These are phyloP conservation scores for Colletotrichum graminicola DNA, from an alignment of 2,329 filamentous ascomycete species.

Conservation along the genomic window DNA sequence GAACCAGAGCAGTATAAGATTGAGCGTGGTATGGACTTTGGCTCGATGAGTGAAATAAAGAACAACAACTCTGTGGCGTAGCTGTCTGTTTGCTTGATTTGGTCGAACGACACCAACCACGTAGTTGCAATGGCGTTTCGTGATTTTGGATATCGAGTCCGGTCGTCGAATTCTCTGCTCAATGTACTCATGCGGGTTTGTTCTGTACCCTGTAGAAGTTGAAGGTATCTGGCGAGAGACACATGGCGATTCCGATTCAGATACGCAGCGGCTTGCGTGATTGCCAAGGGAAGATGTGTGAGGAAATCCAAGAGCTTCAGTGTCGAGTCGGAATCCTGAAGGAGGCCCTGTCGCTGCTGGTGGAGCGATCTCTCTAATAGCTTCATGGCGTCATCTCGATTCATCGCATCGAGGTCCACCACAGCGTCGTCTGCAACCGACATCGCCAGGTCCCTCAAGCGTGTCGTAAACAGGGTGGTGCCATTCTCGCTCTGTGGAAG, in stretches of 20 bases:
- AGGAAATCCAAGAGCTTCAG: conserved; percentile 50
- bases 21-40: conserved; percentile 52
- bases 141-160: conserved; percentile 47
- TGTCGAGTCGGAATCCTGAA: conserved; percentile 32
- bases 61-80: conserved; percentile 52
- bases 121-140: conserved; percentile 51
- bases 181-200: conserved; percentile 47
- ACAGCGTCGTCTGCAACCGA: conserved; percentile 46
- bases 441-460: conserved; percentile 48
- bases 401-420: conserved; percentile 49
- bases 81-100: conserved; percentile 48
- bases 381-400: conserved; percentile 45
- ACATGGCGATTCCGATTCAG: conserved; percentile 48
- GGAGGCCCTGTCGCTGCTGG: conserved; percentile 41
- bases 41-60: conserved; percentile 54
- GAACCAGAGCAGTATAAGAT: conserved; percentile 45
- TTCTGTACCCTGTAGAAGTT: conserved; percentile 47
- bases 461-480: conserved; percentile 51
- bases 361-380: conserved; percentile 48
- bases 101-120: conserved; percentile 56
- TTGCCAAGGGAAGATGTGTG: conserved; percentile 55
- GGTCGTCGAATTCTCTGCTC: conserved; percentile 51
- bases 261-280: conserved; percentile 55
- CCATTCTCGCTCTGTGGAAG: conserved; percentile 49
- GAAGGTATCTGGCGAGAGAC: conserved; percentile 48